Evolutionary conservation across 163 green algal genomes (phyloP).

Genomic region (Scenedesmus sp.): DNA sequence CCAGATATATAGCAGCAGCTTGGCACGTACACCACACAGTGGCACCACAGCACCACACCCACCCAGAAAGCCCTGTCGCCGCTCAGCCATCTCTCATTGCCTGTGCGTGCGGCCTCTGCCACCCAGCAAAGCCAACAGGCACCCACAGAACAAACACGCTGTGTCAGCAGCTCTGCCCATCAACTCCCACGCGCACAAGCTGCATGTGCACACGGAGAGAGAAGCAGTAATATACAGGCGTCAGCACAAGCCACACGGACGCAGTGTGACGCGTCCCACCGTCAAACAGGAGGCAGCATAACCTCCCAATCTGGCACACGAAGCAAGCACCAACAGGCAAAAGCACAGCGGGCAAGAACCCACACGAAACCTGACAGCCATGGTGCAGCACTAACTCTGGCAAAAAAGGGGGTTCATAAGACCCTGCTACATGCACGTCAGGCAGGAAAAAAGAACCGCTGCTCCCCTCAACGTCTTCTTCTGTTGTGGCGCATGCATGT

Average conservation of each 20-base stretch:
- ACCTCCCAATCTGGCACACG: not conserved
- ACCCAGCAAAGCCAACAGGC: not conserved
- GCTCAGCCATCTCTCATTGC: not conserved
- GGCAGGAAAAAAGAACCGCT: not conserved
- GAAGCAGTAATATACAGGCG: not conserved
- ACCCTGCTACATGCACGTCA: not conserved
- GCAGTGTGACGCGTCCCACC: too few species aligned
- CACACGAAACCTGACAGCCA: not conserved
- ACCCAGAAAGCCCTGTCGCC: not conserved
- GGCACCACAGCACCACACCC: not conserved
- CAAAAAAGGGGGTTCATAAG: not conserved
- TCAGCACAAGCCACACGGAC: not conserved
- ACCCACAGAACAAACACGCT: not conserved
- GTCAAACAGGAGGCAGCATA: not conserved
- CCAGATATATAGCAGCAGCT: not conserved
- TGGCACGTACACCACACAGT: not conserved
- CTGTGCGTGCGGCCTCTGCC: not conserved
- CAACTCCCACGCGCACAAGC: not conserved
- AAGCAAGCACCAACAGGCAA: not conserved
- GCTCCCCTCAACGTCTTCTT: not conserved
- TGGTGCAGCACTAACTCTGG: not conserved
- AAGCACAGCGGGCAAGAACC: not conserved
- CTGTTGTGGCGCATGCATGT: not conserved
- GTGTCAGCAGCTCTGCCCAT: not conserved
- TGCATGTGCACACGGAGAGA: not conserved